Evolutionary conservation across 208 protist genomes (phyloP), one percentile per base, ranked within the genome.

Genomic region (Trypanosoma cruzi): DNA sequence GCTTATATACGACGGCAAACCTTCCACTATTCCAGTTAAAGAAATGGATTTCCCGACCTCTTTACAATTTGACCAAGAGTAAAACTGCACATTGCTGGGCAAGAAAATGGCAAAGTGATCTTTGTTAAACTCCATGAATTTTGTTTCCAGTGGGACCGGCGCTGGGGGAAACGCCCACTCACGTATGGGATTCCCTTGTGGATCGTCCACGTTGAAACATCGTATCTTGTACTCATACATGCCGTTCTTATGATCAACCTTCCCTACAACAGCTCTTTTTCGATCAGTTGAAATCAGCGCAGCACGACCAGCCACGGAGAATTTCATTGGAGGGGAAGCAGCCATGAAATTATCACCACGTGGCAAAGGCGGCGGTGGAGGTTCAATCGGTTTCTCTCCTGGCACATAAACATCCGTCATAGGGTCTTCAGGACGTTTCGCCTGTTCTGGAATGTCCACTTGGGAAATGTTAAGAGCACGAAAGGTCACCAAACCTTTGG

Each of bases 401-500:
- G 68, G 68, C 5, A 74, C 68, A 40, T 55, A 55, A 13, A 74
- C 68, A 66, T 64, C 58, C 22, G 40, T 61, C 24, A 29, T 67
- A 0, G 49, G 31, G 42, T 13, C 18, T 31, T 5, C n/a, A 22
- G 1, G 10, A 13, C 68, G 56, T 31, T 63, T 61, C 16, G 34
- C 40, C 22, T 67, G 59, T 16, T 37, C 29, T 42, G 68, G 58
- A 52, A 68, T 34, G 3, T 26, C 10, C 26, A 74, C 58, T 34
- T 64, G 0, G 2, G 49, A 14, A 22, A 74, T 31, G 37, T 62
- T 63, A n/a, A 74, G 29, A 54, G 22, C 46, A 44, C 61, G 52
- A 59, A 74, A 74, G 32, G n/a, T 56, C 7, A 61, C 59, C 40
- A 74, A 28, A 26, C 44, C 55, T 3, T 36, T 46, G 5, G 7